Conservation (phyloP, 1,139 yeast species). For the Geotrichum siamense region DNA sequence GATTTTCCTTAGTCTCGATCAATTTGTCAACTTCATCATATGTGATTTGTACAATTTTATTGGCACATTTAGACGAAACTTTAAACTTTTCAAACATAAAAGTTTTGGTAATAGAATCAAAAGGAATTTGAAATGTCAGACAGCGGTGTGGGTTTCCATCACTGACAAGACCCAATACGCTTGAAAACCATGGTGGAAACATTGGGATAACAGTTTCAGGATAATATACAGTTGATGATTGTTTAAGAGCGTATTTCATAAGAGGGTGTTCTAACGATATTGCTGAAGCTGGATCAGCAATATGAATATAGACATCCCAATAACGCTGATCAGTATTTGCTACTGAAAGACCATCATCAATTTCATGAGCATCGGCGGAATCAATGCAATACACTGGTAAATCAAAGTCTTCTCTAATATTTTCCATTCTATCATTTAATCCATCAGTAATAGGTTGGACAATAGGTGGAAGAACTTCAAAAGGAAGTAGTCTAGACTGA, state of each 20-base stretch:
- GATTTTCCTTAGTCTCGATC: slow-evolving; percentile 9
- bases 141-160: slow-evolving; percentile 44
- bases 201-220: slow-evolving; percentile 62
- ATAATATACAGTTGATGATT: slow-evolving; percentile 65
- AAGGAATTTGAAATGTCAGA: slow-evolving; percentile 41
- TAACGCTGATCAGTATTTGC: slow-evolving; percentile 33
- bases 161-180: slow-evolving; percentile 45
- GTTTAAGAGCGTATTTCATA: slow-evolving; percentile 52
- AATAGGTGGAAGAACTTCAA: slow-evolving; percentile 21
- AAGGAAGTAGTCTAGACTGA: slow-evolving; percentile 16
- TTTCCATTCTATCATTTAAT: slow-evolving; percentile 17
- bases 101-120: slow-evolving; percentile 32
- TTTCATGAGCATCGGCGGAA: slow-evolving; percentile 71
- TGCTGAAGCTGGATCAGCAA: slow-evolving; percentile 79
- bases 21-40: slow-evolving; percentile 45
- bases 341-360: slow-evolving; percentile 87
- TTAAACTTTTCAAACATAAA: slow-evolving; percentile 22
- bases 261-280: slow-evolving; percentile 44
- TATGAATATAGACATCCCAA: slow-evolving; percentile 56
- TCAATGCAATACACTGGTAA: slow-evolving; percentile 79
- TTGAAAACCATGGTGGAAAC: slow-evolving; percentile 58
- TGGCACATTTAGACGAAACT: slow-evolving; percentile 37
- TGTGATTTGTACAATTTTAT: slow-evolving; percentile 43
- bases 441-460: slow-evolving; percentile 10
- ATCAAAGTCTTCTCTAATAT: slow-evolving; percentile 36